A percentile compares a stretch with the other conserved stretches of the same genome.
phyloP scores from a whole-genome alignment of 2,329 filamentous ascomycete genomes.

The Orbilia brochopaga region DNA sequence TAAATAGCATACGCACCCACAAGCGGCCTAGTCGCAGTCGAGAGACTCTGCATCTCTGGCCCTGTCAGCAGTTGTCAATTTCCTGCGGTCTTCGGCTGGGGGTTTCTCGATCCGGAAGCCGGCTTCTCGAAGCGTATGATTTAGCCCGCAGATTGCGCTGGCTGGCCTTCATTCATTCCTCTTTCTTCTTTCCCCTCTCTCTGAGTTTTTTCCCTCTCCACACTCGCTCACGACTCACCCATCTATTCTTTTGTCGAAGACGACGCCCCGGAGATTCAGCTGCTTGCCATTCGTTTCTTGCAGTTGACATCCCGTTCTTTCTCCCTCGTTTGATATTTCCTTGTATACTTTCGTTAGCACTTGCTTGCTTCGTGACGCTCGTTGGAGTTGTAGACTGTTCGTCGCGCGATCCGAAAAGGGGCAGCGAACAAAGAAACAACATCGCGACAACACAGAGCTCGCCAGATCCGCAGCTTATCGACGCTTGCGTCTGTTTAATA shows the following conservation, averaged over 20 bases:
- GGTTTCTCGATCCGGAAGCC: constrained; percentile 31
- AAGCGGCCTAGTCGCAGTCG: constrained; percentile 6
- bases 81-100: constrained; percentile 3
- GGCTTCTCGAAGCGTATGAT: constrained; percentile 7
- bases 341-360: constrained; percentile 1
- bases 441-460: not conserved
- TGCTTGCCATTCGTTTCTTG: constrained; percentile 51
- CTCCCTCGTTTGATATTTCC: constrained; percentile 25
- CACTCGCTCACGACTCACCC: not conserved
- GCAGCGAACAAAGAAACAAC: not conserved
- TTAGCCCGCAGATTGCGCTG: not conserved
- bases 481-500: not conserved
- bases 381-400: constrained; percentile 32
- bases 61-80: constrained; percentile 6
- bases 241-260: constrained; percentile 6
- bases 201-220: constrained; percentile 9
- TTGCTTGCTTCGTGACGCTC: constrained; percentile 38
- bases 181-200: constrained; percentile 2
- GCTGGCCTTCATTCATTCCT: constrained; percentile 8
- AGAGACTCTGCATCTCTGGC: constrained; percentile 2
- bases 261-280: constrained; percentile 4
- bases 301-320: constrained; percentile 38
- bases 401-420: constrained; percentile 23
- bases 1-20: constrained; percentile 33
- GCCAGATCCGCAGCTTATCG: not conserved